Percentiles rank a stretch among this genome's conserved stretches.
Evolutionary conservation across 805 yeast genomes (phyloP).

Genomic region (Maudiozyma pseudohumilis): DNA sequence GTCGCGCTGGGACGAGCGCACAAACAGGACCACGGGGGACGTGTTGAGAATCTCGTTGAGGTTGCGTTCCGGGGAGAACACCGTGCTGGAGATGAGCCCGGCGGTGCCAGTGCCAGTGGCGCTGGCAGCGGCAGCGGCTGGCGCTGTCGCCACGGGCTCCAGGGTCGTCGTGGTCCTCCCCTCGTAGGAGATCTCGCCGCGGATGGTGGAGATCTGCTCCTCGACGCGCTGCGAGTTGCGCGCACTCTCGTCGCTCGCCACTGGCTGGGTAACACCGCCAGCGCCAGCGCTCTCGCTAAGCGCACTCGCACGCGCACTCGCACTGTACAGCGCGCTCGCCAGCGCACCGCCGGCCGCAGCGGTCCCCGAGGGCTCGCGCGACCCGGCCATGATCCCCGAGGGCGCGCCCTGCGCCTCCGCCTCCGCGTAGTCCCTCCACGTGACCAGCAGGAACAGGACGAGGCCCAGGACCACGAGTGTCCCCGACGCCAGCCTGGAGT

Average conservation of each 20-base stretch:
- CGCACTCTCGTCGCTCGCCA: conserved; percentile 3
- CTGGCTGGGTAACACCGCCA: background rate
- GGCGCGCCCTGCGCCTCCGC: background rate
- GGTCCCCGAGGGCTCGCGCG: too few species aligned
- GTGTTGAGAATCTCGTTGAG: conserved; percentile 46
- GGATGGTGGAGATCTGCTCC: conserved; percentile 12
- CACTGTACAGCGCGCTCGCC: too few species aligned
- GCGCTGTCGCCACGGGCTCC: background rate
- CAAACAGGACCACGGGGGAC: conserved; percentile 57
- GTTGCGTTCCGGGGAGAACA: conserved; percentile 2
- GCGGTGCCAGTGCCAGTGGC: background rate
- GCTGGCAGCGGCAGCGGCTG: background rate
- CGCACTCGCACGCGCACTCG: too few species aligned
- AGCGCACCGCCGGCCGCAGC: too few species aligned
- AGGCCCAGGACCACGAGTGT: conserved; percentile 8
- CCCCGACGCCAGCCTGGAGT: conserved; percentile 6
- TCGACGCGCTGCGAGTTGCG: conserved; percentile 10
- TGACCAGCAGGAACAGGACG: conserved; percentile 5
- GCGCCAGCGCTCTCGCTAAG: too few species aligned
- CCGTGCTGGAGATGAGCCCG: background rate
- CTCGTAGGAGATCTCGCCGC: conserved; percentile 8
- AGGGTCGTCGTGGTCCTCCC: background rate
- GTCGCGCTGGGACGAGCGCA: conserved; percentile 49
- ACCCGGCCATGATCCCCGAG: background rate
- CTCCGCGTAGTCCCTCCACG: conserved; percentile 12